Conservation (phyloP, 2,329 filamentous ascomycete species). For the Ophiocordyceps sinensis region DNA sequence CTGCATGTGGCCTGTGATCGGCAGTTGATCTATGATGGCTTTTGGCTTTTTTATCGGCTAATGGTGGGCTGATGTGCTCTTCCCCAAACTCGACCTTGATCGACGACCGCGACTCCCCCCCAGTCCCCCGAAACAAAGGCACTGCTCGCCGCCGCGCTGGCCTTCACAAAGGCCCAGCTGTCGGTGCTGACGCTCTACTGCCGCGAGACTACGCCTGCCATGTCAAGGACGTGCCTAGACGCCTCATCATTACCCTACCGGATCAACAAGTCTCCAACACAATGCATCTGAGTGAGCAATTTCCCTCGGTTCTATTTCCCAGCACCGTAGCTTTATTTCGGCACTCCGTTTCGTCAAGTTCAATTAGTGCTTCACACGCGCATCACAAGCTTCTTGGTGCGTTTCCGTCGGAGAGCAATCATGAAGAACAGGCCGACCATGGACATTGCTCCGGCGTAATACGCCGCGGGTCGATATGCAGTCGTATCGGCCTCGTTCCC, state of each 20-base stretch:
- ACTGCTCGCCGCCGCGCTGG: slow-evolving; percentile 14
- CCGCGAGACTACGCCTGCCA: slow-evolving; percentile 18
- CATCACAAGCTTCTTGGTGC: background rate
- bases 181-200: slow-evolving; percentile 14
- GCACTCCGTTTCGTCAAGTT: background rate
- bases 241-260: slow-evolving; percentile 16
- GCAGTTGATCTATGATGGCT: no score
- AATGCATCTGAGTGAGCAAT: no score
- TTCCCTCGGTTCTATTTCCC: background rate
- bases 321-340: background rate
- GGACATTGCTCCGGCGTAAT: slow-evolving; percentile 13
- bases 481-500: slow-evolving; percentile 5
- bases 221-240: slow-evolving; percentile 16
- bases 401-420: slow-evolving; percentile 3
- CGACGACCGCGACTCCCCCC: slow-evolving; percentile 7
- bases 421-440: slow-evolving; percentile 7
- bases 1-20: no score
- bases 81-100: slow-evolving; percentile 18
- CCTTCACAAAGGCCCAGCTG: slow-evolving; percentile 17
- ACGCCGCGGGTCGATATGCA: slow-evolving; percentile 11
- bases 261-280: no score
- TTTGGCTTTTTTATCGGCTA: no score
- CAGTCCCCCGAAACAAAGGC: slow-evolving; percentile 13
- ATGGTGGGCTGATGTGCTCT: slow-evolving; percentile 4
- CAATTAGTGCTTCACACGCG: background rate